These are phyloP conservation scores for Diutina ranongensis DNA, from an alignment of 1,139 yeast species.

Conservation along the genomic window DNA sequence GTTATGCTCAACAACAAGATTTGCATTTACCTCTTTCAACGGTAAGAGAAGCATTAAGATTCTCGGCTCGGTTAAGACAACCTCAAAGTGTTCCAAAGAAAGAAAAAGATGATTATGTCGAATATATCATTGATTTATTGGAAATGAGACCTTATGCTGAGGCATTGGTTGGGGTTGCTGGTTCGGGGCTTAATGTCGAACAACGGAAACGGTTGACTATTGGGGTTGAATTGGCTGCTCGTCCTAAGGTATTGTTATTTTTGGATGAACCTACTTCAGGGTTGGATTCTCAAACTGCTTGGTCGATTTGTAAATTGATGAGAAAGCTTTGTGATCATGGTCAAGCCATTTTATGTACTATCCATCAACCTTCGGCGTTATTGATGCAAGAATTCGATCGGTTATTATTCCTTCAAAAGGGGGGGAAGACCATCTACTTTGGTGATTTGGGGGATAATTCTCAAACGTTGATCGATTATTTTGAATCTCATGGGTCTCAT, in stretches of 20 bases:
- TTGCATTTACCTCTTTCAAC: slow-evolving; percentile 64
- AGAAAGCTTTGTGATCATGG: slow-evolving; percentile 68
- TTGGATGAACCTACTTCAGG: slow-evolving; percentile 94
- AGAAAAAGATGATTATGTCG: slow-evolving; percentile 64
- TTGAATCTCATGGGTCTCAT: slow-evolving; percentile 60
- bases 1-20: slow-evolving; percentile 80
- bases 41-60: slow-evolving; percentile 66
- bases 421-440: slow-evolving; percentile 72
- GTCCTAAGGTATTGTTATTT: slow-evolving; percentile 69
- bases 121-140: slow-evolving; percentile 52
- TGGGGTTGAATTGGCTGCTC: slow-evolving; percentile 83
- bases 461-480: slow-evolving; percentile 48
- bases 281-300: slow-evolving; percentile 83
- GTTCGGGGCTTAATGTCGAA: slow-evolving; percentile 70
- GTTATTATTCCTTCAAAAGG: slow-evolving; percentile 55
- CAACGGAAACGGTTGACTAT: slow-evolving; percentile 78
- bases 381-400: slow-evolving; percentile 71
- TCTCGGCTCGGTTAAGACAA: slow-evolving; percentile 67
- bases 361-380: slow-evolving; percentile 76
- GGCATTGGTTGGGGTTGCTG: slow-evolving; percentile 76
- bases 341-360: slow-evolving; percentile 74
- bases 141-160: slow-evolving; percentile 70
- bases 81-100: slow-evolving; percentile 38
- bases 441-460: slow-evolving; percentile 69
- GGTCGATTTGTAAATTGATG: slow-evolving; percentile 73